These are phyloP conservation scores for Apophysomyces trapeziformis DNA, from an alignment of 371 early-diverging fungal genomes.

Conservation along the genomic window DNA sequence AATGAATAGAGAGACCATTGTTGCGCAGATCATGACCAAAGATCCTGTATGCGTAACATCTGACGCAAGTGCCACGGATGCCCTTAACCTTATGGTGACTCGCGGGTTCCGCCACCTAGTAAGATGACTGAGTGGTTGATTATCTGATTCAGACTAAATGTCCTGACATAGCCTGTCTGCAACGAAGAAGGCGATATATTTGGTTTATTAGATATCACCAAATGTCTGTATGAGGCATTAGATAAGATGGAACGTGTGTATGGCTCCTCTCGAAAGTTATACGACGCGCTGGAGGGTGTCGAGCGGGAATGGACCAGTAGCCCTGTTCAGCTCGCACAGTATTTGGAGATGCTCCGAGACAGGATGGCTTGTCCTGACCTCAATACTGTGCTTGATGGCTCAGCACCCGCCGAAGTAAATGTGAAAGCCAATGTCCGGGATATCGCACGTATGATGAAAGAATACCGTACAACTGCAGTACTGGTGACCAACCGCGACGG, in stretches of 20 bases:
- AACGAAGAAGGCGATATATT: slow-evolving; percentile 87
- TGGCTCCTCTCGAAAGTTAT: slow-evolving; percentile 79
- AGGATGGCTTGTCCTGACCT: slow-evolving; percentile 90
- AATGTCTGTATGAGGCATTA: slow-evolving; percentile 90
- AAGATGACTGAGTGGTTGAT: slow-evolving; percentile 18
- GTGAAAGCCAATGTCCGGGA: slow-evolving; percentile 86
- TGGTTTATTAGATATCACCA: slow-evolving; percentile 93
- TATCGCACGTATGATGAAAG: slow-evolving; percentile 89
- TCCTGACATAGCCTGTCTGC: slow-evolving; percentile 55
- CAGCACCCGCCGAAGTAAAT: slow-evolving; percentile 76
- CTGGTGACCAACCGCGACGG: slow-evolving; percentile 80
- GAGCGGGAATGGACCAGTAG: slow-evolving; percentile 70
- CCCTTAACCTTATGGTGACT: slow-evolving; percentile 92
- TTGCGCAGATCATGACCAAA: slow-evolving; percentile 90
- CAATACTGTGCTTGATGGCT: slow-evolving; percentile 74
- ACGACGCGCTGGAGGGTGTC: slow-evolving; percentile 88
- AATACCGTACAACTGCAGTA: slow-evolving; percentile 87
- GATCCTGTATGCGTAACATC: slow-evolving; percentile 86
- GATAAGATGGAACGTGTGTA: slow-evolving; percentile 92
- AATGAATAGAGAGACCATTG: slow-evolving; percentile 61
- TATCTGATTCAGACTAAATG: neutral
- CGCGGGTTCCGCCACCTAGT: slow-evolving; percentile 93
- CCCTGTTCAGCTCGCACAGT: slow-evolving; percentile 59
- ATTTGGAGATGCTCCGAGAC: slow-evolving; percentile 74
- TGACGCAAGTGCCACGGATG: slow-evolving; percentile 88